phyloP scores from a whole-genome alignment of 768 basidiomycete species.

The Suillus clintonianus region DNA sequence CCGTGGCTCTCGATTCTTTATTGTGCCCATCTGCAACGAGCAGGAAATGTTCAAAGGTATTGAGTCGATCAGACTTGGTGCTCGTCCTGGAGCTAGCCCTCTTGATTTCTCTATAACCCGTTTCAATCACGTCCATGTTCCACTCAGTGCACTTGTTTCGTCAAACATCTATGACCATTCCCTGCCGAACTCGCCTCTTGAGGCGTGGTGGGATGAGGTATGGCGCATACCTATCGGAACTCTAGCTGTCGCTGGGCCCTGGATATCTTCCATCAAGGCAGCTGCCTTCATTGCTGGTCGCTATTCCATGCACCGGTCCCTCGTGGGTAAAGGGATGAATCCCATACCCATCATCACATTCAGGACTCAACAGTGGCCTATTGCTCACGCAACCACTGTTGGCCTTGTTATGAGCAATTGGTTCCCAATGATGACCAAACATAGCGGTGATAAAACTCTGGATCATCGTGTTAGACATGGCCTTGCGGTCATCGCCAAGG shows the following conservation, averaged over 20 bases:
- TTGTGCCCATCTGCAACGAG: slow-evolving; percentile 57
- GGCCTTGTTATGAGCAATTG: slow-evolving; percentile 53
- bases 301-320: slow-evolving; percentile 56
- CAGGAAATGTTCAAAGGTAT: slow-evolving; percentile 56
- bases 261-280: slow-evolving; percentile 53
- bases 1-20: slow-evolving; percentile 52
- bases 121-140: slow-evolving; percentile 56
- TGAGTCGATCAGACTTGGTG: slow-evolving; percentile 49
- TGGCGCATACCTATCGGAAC: slow-evolving; percentile 59
- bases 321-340: slow-evolving; percentile 43
- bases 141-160: slow-evolving; percentile 49
- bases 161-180: slow-evolving; percentile 44
- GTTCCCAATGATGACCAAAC: slow-evolving; percentile 40
- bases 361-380: slow-evolving; percentile 65
- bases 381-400: slow-evolving; percentile 53
- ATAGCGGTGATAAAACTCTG: slow-evolving; percentile 38
- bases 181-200: slow-evolving; percentile 40
- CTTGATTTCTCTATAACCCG: slow-evolving; percentile 59
- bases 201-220: slow-evolving; percentile 58
- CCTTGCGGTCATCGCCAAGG: slow-evolving; percentile 56
- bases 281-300: slow-evolving; percentile 57
- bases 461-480: slow-evolving; percentile 56
- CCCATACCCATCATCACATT: slow-evolving; percentile 62
- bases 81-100: slow-evolving; percentile 53
- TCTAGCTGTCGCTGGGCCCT: slow-evolving; percentile 49